Evolutionary conservation across 1,139 yeast genomes (phyloP), one percentile per base, ranked within the genome.

Genomic region (Yamadazyma sp.): DNA sequence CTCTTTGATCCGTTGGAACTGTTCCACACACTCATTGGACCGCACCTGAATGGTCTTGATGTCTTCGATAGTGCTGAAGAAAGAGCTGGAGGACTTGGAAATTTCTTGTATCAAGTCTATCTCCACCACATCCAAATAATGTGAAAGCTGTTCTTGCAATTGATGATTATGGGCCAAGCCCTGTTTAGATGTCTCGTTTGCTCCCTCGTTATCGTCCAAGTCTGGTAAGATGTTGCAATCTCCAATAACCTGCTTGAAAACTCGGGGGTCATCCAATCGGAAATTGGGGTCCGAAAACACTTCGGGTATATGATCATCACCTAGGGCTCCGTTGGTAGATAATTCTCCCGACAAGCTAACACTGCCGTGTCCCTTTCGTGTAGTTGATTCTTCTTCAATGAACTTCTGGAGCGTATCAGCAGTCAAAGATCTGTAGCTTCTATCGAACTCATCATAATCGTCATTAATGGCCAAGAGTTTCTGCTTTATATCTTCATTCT

Each of bases 91-190:
- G 0, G 96, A 84, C 49, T 79, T 79, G 9, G 96, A 84, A 28
- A 92, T 89, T 58, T 91, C 96, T 34, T 78, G 74, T 16, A 91
- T 85, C 35, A 92, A 65, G 47, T 85, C 82, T 31, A 87, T 69
- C 59, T 92, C 98, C 1, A 92, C 91, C 1, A 82, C 72, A 59
- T 92, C 98, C 43, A 92, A 69, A 56, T 89, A 88, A 62, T 82
- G 81, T 2, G 94, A 85, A 32, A 92, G 66, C 52, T 81, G 81
- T 34, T 89, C 96, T 54, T 86, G 96, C n/a, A 91, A 60, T 32
- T 74, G 72, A 3, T 79, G 64, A 55, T 82, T 79, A 43, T 75
- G 69, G 4, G 51, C 52, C 10, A 54, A 33, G 43, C 20, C 38
- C 37, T 34, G 44, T 17, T 37, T 37, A 4, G 48, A 35, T 20